Conservation (phyloP, 2,329 filamentous ascomycete species). For the Alternaria dauci region DNA sequence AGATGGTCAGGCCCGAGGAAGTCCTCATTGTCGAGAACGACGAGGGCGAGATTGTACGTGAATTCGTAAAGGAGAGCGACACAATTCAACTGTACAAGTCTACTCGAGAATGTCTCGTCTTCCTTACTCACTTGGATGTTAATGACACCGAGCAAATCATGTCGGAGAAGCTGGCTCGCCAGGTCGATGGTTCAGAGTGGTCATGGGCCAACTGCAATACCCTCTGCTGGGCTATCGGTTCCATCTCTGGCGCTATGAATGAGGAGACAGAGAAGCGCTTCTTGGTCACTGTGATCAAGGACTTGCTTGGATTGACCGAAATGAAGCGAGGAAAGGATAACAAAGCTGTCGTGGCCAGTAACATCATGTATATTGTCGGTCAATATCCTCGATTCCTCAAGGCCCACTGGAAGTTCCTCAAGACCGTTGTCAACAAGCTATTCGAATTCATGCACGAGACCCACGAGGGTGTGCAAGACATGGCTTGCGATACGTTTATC, state of each 20-base stretch:
- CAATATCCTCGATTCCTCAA: slow-evolving; percentile 98
- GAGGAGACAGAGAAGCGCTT: slow-evolving; percentile 99
- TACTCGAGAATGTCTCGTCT: slow-evolving; percentile 94
- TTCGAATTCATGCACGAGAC: slow-evolving; percentile 99
- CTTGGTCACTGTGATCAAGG: slow-evolving; percentile 98
- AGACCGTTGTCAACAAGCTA: slow-evolving; percentile 99
- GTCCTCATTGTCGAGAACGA: slow-evolving; percentile 99
- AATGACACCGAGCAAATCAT: slow-evolving; percentile 98
- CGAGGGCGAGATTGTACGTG: slow-evolving; percentile 97
- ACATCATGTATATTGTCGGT: slow-evolving; percentile 99
- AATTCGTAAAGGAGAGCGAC: slow-evolving; percentile 99
- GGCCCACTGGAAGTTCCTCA: slow-evolving; percentile 99
- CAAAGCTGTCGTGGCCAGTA: slow-evolving; percentile 97
- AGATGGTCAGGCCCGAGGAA: slow-evolving; percentile 98
- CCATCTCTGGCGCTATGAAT: slow-evolving; percentile 98
- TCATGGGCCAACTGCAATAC: slow-evolving; percentile 99
- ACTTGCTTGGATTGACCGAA: slow-evolving; percentile 92
- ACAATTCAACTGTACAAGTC: slow-evolving; percentile 99
- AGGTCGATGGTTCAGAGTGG: slow-evolving; percentile 96
- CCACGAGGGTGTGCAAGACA: slow-evolving; percentile 98
- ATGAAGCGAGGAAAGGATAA: slow-evolving; percentile 99
- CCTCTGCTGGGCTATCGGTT: slow-evolving; percentile 98
- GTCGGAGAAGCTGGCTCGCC: slow-evolving; percentile 95
- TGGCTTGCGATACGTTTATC: slow-evolving; percentile 99
- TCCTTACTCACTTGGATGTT: slow-evolving; percentile 95